These are phyloP conservation scores for Kingdonia uniflora DNA, from an alignment of 164 flowering plant species.

Conservation along the genomic window DNA sequence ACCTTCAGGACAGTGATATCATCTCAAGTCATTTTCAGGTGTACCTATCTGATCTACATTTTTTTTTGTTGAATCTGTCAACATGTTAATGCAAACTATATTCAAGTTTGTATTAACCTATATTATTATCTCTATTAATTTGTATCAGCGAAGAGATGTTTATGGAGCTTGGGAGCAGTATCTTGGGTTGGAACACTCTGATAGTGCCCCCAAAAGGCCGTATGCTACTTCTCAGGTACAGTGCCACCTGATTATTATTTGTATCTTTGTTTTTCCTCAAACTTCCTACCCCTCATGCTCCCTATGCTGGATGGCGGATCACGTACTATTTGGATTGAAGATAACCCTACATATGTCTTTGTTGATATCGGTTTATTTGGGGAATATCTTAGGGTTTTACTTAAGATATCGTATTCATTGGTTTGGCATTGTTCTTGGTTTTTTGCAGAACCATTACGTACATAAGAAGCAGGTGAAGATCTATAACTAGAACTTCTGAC, in stretches of 20 bases:
- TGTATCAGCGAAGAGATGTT: slow-evolving; percentile 73
- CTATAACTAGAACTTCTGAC: slow-evolving; percentile 44
- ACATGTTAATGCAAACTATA: too few species aligned
- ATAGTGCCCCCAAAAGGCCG: slow-evolving; percentile 80
- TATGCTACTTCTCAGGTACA: slow-evolving; percentile 76
- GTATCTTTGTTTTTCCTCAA: background rate
- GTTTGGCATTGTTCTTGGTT: background rate
- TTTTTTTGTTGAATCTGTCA: too few species aligned
- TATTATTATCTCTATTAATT: background rate
- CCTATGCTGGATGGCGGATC: too few species aligned
- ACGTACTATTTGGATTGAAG: too few species aligned
- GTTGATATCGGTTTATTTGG: too few species aligned
- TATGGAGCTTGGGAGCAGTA: slow-evolving; percentile 99
- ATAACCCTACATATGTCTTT: too few species aligned
- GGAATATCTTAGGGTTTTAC: too few species aligned
- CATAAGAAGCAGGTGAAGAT: slow-evolving; percentile 88
- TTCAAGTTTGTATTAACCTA: background rate
- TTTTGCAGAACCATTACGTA: slow-evolving; percentile 77
- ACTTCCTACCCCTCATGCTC: too few species aligned
- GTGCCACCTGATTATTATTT: background rate
- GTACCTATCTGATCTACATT: background rate
- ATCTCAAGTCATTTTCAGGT: slow-evolving; percentile 89
- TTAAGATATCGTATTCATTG: background rate
- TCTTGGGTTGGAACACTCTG: slow-evolving; percentile 91
- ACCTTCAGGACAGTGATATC: slow-evolving; percentile 67